A percentile compares a stretch with the other conserved stretches of the same genome.
phyloP scores from a whole-genome alignment of 192 early-diverging fungal genomes.

The Podila epigama region DNA sequence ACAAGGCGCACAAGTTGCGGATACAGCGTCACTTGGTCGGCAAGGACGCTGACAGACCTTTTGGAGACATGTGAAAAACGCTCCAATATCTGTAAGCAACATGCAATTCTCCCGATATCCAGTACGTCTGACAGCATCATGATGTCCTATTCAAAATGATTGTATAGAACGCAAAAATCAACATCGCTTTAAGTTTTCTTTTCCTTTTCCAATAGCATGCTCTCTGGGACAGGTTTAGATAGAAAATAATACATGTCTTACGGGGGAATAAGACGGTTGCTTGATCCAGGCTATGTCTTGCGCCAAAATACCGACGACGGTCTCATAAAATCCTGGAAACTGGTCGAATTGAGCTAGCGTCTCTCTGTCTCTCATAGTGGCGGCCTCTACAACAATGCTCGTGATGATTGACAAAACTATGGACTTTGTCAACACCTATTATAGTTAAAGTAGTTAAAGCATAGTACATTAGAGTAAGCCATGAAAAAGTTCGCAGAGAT shows the following conservation, averaged over 20 bases:
- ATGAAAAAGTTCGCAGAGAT: too few species aligned
- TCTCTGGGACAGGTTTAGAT: too few species aligned
- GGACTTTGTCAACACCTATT: slow-evolving; percentile 18
- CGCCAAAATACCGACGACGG: slow-evolving; percentile 12
- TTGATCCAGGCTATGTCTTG: slow-evolving; percentile 41
- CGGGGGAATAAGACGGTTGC: slow-evolving; percentile 15
- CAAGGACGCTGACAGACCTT: neutral
- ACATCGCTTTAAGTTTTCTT: neutral
- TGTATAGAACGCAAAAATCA: neutral
- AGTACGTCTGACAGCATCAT: slow-evolving; percentile 19
- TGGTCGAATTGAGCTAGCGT: slow-evolving; percentile 8
- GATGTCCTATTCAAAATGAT: slow-evolving; percentile 1
- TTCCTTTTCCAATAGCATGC: too few species aligned
- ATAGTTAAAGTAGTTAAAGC: neutral
- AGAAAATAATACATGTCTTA: too few species aligned
- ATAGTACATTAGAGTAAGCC: neutral
- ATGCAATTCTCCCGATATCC: slow-evolving; percentile 33
- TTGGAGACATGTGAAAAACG: slow-evolving; percentile 23
- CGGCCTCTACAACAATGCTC: slow-evolving; percentile 7
- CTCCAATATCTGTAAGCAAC: slow-evolving; percentile 39
- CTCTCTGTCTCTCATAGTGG: neutral
- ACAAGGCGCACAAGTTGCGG: slow-evolving; percentile 30
- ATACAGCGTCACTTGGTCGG: slow-evolving; percentile 4
- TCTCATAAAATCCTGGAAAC: slow-evolving; percentile 7
- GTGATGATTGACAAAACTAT: slow-evolving; percentile 15